Evolutionary conservation across 23 red algal genomes (phyloP), one percentile per base, ranked within the genome.

Genomic region (Gracilaria domingensis): DNA sequence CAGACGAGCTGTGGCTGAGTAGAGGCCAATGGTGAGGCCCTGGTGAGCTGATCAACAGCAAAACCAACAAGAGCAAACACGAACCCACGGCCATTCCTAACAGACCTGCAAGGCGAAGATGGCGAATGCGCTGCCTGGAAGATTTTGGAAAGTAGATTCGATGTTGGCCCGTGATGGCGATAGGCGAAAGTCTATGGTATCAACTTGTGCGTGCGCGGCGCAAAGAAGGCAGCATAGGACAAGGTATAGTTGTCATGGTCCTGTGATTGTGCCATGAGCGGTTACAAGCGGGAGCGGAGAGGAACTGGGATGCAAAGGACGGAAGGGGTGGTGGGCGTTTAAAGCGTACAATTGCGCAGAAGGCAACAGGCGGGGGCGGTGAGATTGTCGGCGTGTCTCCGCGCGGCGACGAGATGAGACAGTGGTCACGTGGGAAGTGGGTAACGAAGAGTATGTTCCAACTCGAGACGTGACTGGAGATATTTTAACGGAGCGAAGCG

Each of bases 171-270:
- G 67, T 24, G 86, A 87, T 1, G 86, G 61, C 12, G 93, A 65
- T 13, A 85, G 59, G 20, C 88, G 93, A 67, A 85, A 90, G 81
- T 95, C 82, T 54, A 95, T 67, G 36, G 79, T 95, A 23, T 95
- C 93, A 37, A 95, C 20, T 80, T 83, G 76, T 95, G 93, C 23
- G 45, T 81, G 56, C 93, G 93, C n/a, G 93, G 93, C 25, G 82
- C 62, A 37, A 95, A 95, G 81, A 86, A 84, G 25, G 90, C 90
- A 23, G 90, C 90, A 38, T 93, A 93, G n/a, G 80, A 83, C 26
- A 71, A 39, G 16, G 67, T 26, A 42, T 86, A 93, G 51, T 48
- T 86, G 56, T 50, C 50, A 48, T 33, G 21, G 4, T 77, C 72
- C 9, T 24, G 21, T 23, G 65, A 38, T 36, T 71, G 84, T 14